A percentile compares a stretch with the other conserved stretches of the same genome.
These are phyloP conservation scores for Dictyostelium discoideum DNA, from an alignment of 78 protist species.

Conservation along the genomic window DNA sequence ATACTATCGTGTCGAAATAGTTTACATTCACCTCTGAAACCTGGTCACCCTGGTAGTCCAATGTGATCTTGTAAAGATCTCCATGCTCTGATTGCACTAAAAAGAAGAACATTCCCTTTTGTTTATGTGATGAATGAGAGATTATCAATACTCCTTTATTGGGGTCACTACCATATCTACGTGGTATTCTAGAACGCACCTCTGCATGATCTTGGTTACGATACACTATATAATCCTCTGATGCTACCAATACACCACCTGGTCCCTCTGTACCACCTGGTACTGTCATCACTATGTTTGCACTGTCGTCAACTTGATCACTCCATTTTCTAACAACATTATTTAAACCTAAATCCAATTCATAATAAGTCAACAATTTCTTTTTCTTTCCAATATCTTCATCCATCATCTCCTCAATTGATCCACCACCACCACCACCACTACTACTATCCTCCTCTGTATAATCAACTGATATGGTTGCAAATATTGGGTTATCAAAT, in stretches of 20 bases:
- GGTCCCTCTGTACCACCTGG: conserved; percentile 98
- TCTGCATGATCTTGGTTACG: conserved; percentile 66
- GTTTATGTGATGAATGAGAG: conserved; percentile 77
- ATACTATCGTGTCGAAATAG: conserved; percentile 96
- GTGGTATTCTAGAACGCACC: conserved; percentile 55
- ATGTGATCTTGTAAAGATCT: conserved; percentile 93
- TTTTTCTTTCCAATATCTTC: neutral
- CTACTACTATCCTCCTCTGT: conserved; percentile 84
- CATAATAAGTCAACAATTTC: conserved; percentile 95
- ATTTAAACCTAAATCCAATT: conserved; percentile 98
- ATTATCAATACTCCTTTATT: conserved; percentile 71
- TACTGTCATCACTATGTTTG: conserved; percentile 87
- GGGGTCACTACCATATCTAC: conserved; percentile 74
- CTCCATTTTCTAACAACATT: conserved; percentile 95
- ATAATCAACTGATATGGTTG: conserved; percentile 95
- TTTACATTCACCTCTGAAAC: conserved; percentile 75
- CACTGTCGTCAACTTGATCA: conserved; percentile 81
- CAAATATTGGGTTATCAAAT: conserved; percentile 98
- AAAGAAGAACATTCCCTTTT: conserved; percentile 90
- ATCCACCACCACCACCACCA: conserved; percentile 66
- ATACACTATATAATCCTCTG: conserved; percentile 61
- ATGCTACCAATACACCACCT: conserved; percentile 95
- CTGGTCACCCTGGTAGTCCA: conserved; percentile 70
- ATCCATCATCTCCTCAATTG: conserved; percentile 30
- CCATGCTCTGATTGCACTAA: conserved; percentile 97